A percentile compares a stretch with the other conserved stretches of the same genome.
These are phyloP conservation scores for Mycogone perniciosa DNA, from an alignment of 2,329 filamentous ascomycete genomes.

Conservation along the genomic window DNA sequence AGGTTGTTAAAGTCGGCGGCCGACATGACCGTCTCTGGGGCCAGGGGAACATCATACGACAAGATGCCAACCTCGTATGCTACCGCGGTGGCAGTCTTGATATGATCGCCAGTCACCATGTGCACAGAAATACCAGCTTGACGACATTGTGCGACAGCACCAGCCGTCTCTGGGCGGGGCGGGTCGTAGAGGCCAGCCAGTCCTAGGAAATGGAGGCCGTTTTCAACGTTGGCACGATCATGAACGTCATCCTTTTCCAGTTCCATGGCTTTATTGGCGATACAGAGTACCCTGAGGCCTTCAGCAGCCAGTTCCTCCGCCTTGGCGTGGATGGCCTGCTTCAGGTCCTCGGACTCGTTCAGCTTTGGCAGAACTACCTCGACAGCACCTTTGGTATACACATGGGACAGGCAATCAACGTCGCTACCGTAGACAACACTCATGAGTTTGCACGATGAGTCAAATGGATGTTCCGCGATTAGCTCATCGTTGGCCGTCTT, in stretches of 20 bases:
- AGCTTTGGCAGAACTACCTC: constrained; percentile 51
- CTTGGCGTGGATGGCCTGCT: constrained; percentile 39
- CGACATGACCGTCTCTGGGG: constrained; percentile 49
- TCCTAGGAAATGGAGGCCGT: constrained; percentile 56
- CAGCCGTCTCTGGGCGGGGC: constrained; percentile 59
- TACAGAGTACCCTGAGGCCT: constrained; percentile 62
- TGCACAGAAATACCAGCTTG: constrained; percentile 59
- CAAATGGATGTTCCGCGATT: constrained; percentile 63
- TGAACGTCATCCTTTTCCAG: constrained; percentile 30
- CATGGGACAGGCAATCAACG: constrained; percentile 29
- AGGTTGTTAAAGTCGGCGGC: constrained; percentile 58
- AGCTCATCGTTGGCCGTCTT: constrained; percentile 41
- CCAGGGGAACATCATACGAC: constrained; percentile 28
- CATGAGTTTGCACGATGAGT: constrained; percentile 70
- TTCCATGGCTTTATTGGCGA: constrained; percentile 48
- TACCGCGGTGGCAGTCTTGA: constrained; percentile 60
- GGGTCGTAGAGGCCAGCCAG: constrained; percentile 68
- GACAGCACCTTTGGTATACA: constrained; percentile 54
- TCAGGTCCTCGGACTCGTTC: constrained; percentile 40
- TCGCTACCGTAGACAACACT: constrained; percentile 54
- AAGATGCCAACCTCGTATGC: constrained; percentile 60
- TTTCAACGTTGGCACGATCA: constrained; percentile 50
- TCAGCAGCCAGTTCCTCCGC: constrained; percentile 53
- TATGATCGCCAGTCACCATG: constrained; percentile 65
- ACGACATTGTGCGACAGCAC: constrained; percentile 52